These are phyloP conservation scores for Spencermartinsiella europaea DNA, from an alignment of 805 yeast species.

Conservation along the genomic window DNA sequence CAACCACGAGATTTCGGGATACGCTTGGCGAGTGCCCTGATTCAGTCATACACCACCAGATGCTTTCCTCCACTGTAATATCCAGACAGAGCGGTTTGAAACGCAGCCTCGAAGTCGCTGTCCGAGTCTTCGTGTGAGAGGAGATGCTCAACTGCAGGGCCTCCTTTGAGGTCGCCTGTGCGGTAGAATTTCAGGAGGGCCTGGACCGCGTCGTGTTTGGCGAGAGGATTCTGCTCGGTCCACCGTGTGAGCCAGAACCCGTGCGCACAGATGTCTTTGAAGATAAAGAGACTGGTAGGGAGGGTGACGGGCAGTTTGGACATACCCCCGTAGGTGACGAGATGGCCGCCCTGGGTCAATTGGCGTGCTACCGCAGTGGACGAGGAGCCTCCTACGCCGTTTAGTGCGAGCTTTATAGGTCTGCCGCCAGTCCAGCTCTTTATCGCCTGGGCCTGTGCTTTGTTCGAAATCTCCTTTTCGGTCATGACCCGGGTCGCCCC, in stretches of 20 bases:
- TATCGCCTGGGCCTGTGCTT: conserved; percentile 57
- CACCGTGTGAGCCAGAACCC: conserved; percentile 93
- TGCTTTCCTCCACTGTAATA: neutral
- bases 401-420: conserved; percentile 72
- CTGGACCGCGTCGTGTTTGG: conserved; percentile 50
- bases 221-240: conserved; percentile 53
- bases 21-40: no score
- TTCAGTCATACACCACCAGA: neutral
- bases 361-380: conserved; percentile 80
- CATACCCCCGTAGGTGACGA: conserved; percentile 97
- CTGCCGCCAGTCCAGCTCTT: conserved; percentile 39
- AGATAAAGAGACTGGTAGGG: conserved; percentile 84
- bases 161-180: conserved; percentile 34
- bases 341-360: conserved; percentile 57
- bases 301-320: conserved; percentile 89
- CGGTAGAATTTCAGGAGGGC: conserved; percentile 55
- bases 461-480: conserved; percentile 73
- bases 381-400: conserved; percentile 91
- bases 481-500: conserved; percentile 92
- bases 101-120: neutral
- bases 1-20: no score
- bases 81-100: neutral
- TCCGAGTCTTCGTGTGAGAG: neutral
- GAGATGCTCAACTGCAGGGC: neutral
- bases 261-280: conserved; percentile 75